A percentile compares a stretch with the other conserved stretches of the same genome.
phyloP scores from a whole-genome alignment of 805 yeast species.

The Clavispora phyllophila region DNA sequence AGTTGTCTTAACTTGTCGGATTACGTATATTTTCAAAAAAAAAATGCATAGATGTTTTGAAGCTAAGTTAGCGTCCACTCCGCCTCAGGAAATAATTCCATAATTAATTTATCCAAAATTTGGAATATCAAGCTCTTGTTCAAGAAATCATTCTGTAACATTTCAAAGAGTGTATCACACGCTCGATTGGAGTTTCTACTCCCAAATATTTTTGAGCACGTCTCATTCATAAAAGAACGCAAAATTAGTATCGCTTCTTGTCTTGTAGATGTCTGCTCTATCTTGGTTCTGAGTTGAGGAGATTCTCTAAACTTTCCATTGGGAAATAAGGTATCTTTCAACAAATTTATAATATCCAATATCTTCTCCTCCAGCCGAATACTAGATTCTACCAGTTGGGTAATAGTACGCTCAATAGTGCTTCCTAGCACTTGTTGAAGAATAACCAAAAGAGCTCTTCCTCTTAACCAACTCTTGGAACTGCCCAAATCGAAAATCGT shows the following conservation, averaged over 20 bases:
- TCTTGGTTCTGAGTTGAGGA: slow-evolving; percentile 40
- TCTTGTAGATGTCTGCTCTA: slow-evolving; percentile 48
- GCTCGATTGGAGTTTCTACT: slow-evolving; percentile 59
- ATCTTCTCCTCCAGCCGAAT: slow-evolving; percentile 41
- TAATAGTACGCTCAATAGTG: slow-evolving; percentile 68
- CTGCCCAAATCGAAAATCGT: slow-evolving; percentile 61
- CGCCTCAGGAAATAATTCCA: slow-evolving; percentile 35
- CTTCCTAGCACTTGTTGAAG: slow-evolving; percentile 85
- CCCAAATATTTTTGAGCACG: slow-evolving; percentile 73
- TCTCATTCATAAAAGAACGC: slow-evolving; percentile 54
- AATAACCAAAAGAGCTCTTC: slow-evolving; percentile 74
- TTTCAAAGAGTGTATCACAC: slow-evolving; percentile 50
- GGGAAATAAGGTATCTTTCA: slow-evolving; percentile 32
- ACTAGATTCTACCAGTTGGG: slow-evolving; percentile 37
- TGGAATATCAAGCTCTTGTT: slow-evolving; percentile 60
- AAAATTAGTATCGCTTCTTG: slow-evolving; percentile 57
- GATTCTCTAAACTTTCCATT: slow-evolving; percentile 47
- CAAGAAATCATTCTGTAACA: slow-evolving; percentile 70
- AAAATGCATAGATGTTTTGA: neutral
- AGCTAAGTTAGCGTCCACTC: neutral
- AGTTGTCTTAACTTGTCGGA: neutral
- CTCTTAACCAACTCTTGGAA: slow-evolving; percentile 75
- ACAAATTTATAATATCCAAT: slow-evolving; percentile 24
- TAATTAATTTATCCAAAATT: slow-evolving; percentile 52
- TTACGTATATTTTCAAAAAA: neutral